Evolutionary conservation across 2,329 filamentous ascomycete genomes (phyloP).

Genomic region (Phialophora verrucosa): DNA sequence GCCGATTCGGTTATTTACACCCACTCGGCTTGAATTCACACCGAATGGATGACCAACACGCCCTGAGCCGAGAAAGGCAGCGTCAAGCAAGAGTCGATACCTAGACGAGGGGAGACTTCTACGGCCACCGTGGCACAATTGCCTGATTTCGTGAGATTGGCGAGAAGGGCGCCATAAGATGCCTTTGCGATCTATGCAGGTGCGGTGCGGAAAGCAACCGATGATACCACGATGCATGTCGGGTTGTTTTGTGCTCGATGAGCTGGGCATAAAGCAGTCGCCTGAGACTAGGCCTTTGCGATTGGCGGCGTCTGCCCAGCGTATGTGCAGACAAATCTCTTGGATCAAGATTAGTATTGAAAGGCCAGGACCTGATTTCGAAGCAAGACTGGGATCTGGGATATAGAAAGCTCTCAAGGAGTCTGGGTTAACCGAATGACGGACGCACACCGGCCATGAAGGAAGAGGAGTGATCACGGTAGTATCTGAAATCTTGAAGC

Average conservation of each 20-base stretch:
- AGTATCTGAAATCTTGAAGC: not conserved
- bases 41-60: not conserved
- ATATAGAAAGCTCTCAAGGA: not conserved
- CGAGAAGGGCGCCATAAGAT: too few species aligned
- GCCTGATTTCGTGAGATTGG: too few species aligned
- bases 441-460: not conserved
- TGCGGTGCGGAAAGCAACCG: too few species aligned
- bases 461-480: not conserved
- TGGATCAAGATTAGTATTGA: not conserved
- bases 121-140: too few species aligned
- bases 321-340: not conserved
- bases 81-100: too few species aligned
- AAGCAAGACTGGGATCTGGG: not conserved
- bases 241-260: not conserved
- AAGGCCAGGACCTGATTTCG: not conserved
- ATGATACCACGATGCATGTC: too few species aligned
- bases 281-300: too few species aligned
- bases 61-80: not conserved
- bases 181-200: too few species aligned
- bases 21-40: not conserved
- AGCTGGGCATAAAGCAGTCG: not conserved
- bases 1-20: not conserved
- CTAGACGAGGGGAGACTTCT: too few species aligned
- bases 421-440: too few species aligned
- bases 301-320: not conserved